A percentile compares a stretch with the other conserved stretches of the same genome.
phyloP scores from a whole-genome alignment of 2,329 filamentous ascomycete species.

The Cladosporium cucumerinum region DNA sequence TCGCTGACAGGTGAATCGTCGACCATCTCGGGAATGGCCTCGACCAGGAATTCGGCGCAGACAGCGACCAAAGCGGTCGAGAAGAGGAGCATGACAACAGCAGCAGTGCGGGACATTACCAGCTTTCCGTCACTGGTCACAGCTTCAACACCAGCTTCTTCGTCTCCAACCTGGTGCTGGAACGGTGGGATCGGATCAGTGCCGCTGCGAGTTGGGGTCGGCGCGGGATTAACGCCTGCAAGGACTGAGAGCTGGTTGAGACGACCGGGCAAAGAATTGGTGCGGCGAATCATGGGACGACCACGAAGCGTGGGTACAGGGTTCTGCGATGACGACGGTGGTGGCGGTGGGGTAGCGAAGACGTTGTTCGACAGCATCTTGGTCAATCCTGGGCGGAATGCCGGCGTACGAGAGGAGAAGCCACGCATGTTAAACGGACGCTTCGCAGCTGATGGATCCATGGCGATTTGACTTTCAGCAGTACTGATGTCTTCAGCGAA shows the following conservation, averaged over 20 bases:
- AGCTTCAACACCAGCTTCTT: conserved; percentile 18
- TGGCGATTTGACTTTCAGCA: conserved; percentile 20
- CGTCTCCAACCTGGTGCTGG: conserved; percentile 20
- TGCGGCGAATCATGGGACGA: conserved; percentile 57
- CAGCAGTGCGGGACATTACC: conserved; percentile 56
- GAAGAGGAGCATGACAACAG: conserved; percentile 53
- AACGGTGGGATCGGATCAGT: conserved; percentile 30
- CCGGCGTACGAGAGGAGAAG: conserved; percentile 47
- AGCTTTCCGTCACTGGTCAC: conserved; percentile 34
- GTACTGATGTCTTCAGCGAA: conserved; percentile 39
- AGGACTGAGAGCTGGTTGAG: conserved; percentile 43
- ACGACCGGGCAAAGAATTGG: conserved; percentile 70
- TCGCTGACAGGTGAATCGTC: conserved; percentile 58
- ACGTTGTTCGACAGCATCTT: conserved; percentile 70
- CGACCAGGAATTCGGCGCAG: conserved; percentile 70
- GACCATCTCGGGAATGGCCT: conserved; percentile 67
- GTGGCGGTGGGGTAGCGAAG: conserved; percentile 50
- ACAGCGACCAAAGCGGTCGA: conserved; percentile 58
- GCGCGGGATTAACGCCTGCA: conserved; percentile 20
- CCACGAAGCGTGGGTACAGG: conserved; percentile 10
- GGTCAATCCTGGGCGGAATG: conserved; percentile 57
- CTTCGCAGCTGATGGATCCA: conserved; percentile 21
- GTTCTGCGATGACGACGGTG: conserved; percentile 18
- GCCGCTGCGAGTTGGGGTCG: conserved; percentile 15
- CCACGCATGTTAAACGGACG: conserved; percentile 34